Percentiles rank a stretch among this genome's conserved stretches.
phyloP scores from a whole-genome alignment of 495 filamentous ascomycete species.

The Penicillium samsonianum region DNA sequence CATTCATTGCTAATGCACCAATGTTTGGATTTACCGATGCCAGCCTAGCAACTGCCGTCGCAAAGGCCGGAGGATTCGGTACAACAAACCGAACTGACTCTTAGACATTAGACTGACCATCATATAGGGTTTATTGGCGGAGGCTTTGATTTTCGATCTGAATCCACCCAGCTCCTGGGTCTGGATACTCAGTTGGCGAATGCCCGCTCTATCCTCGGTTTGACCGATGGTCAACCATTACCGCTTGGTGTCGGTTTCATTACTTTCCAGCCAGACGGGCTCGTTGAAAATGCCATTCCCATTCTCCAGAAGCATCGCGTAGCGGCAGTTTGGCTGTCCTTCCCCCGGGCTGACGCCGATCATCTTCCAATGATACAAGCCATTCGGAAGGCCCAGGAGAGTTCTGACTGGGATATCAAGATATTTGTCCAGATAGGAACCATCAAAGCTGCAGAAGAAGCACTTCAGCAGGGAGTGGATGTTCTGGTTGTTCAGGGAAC shows the following conservation, averaged over 20 bases:
- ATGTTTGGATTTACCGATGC: slow-evolving; percentile 73
- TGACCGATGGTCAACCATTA: slow-evolving; percentile 52
- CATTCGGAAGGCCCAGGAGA: slow-evolving; percentile 36
- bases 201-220: slow-evolving; percentile 59
- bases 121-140: slow-evolving; percentile 58
- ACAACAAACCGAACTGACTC: slow-evolving; percentile 19
- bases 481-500: slow-evolving; percentile 70
- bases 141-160: slow-evolving; percentile 69
- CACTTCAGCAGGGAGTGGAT: slow-evolving; percentile 68
- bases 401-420: slow-evolving; percentile 52
- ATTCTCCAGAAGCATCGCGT: slow-evolving; percentile 49
- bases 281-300: slow-evolving; percentile 40
- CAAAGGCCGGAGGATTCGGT: slow-evolving; percentile 74
- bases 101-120: not conserved
- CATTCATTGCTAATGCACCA: slow-evolving; percentile 62
- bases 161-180: slow-evolving; percentile 64
- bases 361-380: slow-evolving; percentile 48
- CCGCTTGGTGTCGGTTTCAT: slow-evolving; percentile 65
- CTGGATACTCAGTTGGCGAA: slow-evolving; percentile 67
- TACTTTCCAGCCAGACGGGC: slow-evolving; percentile 40
- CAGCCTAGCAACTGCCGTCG: slow-evolving; percentile 69
- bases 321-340: slow-evolving; percentile 68
- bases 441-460: slow-evolving; percentile 66
- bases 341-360: slow-evolving; percentile 44
- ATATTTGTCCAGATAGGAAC: slow-evolving; percentile 71